Conservation (phyloP, 2,329 filamentous ascomycete species). For the Geoglossum cookeanum region DNA sequence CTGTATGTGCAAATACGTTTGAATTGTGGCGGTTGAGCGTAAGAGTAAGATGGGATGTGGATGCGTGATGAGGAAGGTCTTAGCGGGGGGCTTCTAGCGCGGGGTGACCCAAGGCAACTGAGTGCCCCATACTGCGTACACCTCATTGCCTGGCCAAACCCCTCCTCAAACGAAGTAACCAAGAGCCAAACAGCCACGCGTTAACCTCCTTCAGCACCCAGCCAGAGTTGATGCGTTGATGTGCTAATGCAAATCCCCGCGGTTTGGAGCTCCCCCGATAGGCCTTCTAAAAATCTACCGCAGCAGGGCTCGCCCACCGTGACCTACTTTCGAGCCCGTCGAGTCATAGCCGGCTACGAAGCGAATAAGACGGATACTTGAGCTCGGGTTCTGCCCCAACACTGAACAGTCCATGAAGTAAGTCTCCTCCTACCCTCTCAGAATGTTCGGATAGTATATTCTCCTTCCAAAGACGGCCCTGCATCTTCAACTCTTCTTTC, state of each 20-base stretch:
- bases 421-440: not conserved
- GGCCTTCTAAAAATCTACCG: not conserved
- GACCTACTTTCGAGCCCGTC: not conserved
- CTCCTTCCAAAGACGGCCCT: not conserved
- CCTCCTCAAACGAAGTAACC: not conserved
- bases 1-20: too few relatives aligned
- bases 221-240: not conserved
- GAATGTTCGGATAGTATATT: not conserved
- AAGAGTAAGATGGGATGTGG: not conserved
- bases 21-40: not conserved
- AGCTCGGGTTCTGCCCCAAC: not conserved
- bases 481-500: not conserved
- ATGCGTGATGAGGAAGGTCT: not conserved
- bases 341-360: not conserved
- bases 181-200: not conserved
- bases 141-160: not conserved
- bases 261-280: not conserved
- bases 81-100: not conserved
- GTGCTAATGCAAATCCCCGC: not conserved
- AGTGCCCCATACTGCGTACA: not conserved
- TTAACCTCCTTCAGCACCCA: not conserved
- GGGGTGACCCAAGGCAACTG: not conserved
- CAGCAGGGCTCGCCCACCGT: not conserved
- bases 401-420: not conserved
- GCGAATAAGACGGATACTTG: not conserved